Conservation (phyloP, 169 alveolate species). For the Plasmodium cynomolgi region DNA sequence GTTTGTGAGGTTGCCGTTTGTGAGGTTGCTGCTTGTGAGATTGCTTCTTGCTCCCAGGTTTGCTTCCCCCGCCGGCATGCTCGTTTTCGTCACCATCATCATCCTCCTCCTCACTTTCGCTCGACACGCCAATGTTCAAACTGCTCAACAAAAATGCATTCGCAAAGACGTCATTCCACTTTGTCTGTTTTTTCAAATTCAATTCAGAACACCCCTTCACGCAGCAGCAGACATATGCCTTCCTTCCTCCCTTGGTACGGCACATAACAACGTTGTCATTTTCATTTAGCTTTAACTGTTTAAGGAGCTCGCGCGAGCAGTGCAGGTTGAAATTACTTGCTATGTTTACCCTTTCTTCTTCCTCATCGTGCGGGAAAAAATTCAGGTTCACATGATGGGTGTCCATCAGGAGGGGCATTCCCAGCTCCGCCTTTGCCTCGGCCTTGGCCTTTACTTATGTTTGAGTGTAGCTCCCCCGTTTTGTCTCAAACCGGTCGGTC, state of each 20-base stretch:
- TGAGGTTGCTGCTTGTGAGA: background rate
- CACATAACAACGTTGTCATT: slow-evolving; percentile 54
- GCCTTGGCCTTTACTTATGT: background rate
- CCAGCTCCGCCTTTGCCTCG: background rate
- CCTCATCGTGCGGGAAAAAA: slow-evolving; percentile 43
- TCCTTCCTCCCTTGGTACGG: slow-evolving; percentile 2
- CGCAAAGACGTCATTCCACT: slow-evolving; percentile 32
- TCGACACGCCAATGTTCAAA: slow-evolving; percentile 16
- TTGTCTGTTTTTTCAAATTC: slow-evolving; percentile 1
- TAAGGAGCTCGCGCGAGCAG: slow-evolving; percentile 44
- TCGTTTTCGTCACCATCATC: background rate
- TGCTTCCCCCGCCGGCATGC: background rate
- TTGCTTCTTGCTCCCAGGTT: background rate
- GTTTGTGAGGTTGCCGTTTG: no score
- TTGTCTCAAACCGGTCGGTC: background rate
- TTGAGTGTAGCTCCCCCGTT: background rate
- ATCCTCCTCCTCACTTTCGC: background rate
- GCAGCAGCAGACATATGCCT: slow-evolving; percentile 38
- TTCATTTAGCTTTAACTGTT: slow-evolving; percentile 3
- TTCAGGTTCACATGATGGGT: slow-evolving; percentile 30
- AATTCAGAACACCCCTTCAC: slow-evolving; percentile 12
- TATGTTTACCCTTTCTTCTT: slow-evolving; percentile 32
- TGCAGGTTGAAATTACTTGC: slow-evolving; percentile 51
- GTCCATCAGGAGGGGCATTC: background rate
- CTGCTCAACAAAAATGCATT: slow-evolving; percentile 28